Base-by-base conservation (phyloP, 805 yeast genomes). In the Metschnikowia chrysomelidarum region DNA sequence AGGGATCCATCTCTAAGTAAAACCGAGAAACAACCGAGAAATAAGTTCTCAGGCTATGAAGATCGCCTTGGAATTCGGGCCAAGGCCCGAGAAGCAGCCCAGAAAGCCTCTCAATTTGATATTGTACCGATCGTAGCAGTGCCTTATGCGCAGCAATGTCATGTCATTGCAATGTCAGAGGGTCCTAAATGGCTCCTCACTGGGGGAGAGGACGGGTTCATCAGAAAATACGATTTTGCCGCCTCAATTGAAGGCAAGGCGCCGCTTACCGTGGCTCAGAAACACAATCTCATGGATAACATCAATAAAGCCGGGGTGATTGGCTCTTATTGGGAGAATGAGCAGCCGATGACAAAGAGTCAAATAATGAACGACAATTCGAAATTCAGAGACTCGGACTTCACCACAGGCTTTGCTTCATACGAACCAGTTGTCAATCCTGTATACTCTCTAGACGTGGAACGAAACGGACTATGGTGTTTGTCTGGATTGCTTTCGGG, bases 201-300 rank as follows among this genome's bases (percentile, higher is more conserved):
- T 1, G 98, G 98, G 14, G 98, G 98, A 7, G 91, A 84, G 46
- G 98, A 93, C 59, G 98, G 98, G 4, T 86, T 80, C 50, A 84
- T 93, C 21, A 69, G 98, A 30, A 88, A 85, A 54, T 93, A 82
- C 62, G 96, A 93, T 60, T 82, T 93, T 44, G 72, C 80, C 24
- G 82, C 82, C 21, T 83, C 96, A 1, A 74, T 93, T 16, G 89
- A 85, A 51, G 97, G 97, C 12, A 84, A 83, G 47, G 68, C 82
- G 5, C 91, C 93, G 4, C 66, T 93, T 34, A 91, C 98, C 0
- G 85, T 88, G 41, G 87, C 95, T 2, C 98, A 93, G 57, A 78
- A 78, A 51, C 98, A 93, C 58, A 83, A 86, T 31, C 68, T 88
- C 32, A 87, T 87, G 16, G 98, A 93, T 56, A 76, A 93, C 1